A percentile compares a stretch with the other conserved stretches of the same genome.
These are phyloP conservation scores for Stentor roeselii DNA, from an alignment of 73 alveolate species.

Conservation along the genomic window DNA sequence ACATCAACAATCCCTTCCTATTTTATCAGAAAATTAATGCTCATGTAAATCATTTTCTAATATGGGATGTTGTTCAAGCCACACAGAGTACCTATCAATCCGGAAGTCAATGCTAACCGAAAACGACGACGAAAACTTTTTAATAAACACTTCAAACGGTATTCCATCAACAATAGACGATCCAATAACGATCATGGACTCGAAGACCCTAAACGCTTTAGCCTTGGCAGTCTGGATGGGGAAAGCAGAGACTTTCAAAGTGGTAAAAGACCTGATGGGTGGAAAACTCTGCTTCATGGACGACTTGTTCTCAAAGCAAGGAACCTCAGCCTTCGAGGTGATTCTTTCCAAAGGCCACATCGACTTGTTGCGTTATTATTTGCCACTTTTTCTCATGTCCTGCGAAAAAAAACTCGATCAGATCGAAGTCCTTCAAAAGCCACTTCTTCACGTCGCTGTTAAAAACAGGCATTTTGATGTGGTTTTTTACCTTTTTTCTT, in stretches of 20 bases:
- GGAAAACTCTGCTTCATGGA: not conserved
- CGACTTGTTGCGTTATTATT: not conserved
- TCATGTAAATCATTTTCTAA: too few relatives aligned
- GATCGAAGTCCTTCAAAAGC: not conserved
- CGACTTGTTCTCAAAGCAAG: not conserved
- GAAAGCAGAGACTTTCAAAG: not conserved
- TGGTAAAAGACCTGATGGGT: not conserved
- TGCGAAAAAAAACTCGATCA: not conserved
- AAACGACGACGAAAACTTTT: not conserved
- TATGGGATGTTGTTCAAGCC: conserved; percentile 7
- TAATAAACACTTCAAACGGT: not conserved
- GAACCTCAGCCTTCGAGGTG: not conserved
- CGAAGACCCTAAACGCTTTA: not conserved
- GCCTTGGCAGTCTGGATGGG: not conserved
- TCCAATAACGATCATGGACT: not conserved
- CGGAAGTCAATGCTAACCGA: not conserved
- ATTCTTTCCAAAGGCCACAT: not conserved
- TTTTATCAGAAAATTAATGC: too few relatives aligned
- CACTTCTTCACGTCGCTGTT: not conserved
- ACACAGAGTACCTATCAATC: not conserved
- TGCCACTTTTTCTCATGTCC: not conserved
- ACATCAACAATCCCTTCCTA: too few relatives aligned
- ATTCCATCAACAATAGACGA: not conserved
- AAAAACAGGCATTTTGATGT: not conserved
- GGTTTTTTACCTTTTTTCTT: not conserved